These are phyloP conservation scores for Pythium grandisporangium DNA, from an alignment of 352 stramenopile genomes.

Conservation along the genomic window DNA sequence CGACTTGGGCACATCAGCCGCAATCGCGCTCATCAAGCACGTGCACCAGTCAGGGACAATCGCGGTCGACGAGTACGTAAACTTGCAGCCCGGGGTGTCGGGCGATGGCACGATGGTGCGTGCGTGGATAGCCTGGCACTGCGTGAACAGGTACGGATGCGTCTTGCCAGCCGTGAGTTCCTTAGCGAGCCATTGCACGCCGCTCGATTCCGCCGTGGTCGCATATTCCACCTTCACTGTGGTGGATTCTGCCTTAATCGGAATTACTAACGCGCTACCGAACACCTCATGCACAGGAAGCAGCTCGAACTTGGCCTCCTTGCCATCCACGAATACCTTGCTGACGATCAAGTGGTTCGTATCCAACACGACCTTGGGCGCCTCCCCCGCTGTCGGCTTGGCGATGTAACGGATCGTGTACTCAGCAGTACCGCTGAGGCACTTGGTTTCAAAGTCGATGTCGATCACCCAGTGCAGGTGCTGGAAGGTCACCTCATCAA, in stretches of 20 bases:
- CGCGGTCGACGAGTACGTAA: conserved; percentile 91
- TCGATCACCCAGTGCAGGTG: conserved; percentile 83
- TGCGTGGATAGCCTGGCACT: conserved; percentile 93
- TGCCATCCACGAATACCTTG: conserved; percentile 35
- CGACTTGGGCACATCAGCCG: conserved; percentile 11
- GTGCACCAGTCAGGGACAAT: conserved; percentile 90
- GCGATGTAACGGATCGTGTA: conserved; percentile 59
- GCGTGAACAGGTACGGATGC: conserved; percentile 93
- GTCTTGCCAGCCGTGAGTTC: conserved; percentile 92
- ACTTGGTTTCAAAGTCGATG: conserved; percentile 76
- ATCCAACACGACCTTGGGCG: conserved; percentile 64
- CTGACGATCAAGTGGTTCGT: conserved; percentile 76
- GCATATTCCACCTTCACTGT: conserved; percentile 75
- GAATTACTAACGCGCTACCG: conserved; percentile 48
- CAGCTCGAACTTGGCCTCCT: conserved; percentile 21
- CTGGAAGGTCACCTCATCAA: conserved; percentile 65
- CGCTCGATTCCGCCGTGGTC: conserved; percentile 57
- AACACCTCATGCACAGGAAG: conserved; percentile 41
- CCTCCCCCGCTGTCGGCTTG: conserved; percentile 3
- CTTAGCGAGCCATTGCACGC: conserved; percentile 89
- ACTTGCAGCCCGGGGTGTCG: conserved; percentile 90
- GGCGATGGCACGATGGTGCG: conserved; percentile 94
- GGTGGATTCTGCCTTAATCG: conserved; percentile 24
- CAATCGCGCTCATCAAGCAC: conserved; percentile 87
- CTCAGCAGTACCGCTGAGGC: conserved; percentile 73